A percentile compares a stretch with the other conserved stretches of the same genome.
Evolutionary conservation across 2,329 filamentous ascomycete genomes (phyloP).

Genomic region (Paradendryphiella salina): DNA sequence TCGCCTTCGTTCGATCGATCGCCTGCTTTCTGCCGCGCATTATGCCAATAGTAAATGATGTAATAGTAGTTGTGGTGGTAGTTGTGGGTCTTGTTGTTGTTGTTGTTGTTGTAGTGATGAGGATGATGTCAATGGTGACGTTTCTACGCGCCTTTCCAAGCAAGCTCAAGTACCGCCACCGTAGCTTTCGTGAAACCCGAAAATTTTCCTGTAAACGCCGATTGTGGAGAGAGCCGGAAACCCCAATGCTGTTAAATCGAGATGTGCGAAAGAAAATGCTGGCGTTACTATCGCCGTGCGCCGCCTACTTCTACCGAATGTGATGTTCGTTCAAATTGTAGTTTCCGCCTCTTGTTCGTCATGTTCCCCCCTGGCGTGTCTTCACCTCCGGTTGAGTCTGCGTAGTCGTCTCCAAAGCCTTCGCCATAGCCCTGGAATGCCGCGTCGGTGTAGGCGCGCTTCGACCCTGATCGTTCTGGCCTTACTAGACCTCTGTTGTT

Average conservation of each 20-base stretch:
- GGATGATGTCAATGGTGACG: slow-evolving; percentile 1
- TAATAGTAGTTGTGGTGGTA: background rate
- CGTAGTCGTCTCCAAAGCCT: slow-evolving; percentile 69
- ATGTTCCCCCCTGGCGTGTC: slow-evolving; percentile 55
- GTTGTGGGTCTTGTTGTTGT: slow-evolving; percentile 1
- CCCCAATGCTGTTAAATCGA: slow-evolving; percentile 17
- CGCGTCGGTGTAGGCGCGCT: slow-evolving; percentile 74
- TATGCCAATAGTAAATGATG: slow-evolving; percentile 15
- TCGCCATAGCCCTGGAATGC: slow-evolving; percentile 77
- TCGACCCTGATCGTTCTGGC: slow-evolving; percentile 69
- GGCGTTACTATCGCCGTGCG: slow-evolving; percentile 36
- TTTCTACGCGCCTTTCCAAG: background rate
- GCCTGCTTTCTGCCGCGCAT: slow-evolving; percentile 8
- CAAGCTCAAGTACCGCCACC: slow-evolving; percentile 1
- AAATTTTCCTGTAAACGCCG: slow-evolving; percentile 14
- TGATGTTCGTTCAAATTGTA: slow-evolving; percentile 42
- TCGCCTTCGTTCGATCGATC: slow-evolving; percentile 4
- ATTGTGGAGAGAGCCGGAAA: slow-evolving; percentile 8
- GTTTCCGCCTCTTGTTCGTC: slow-evolving; percentile 40
- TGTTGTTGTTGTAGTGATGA: background rate
- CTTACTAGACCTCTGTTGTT: slow-evolving; percentile 54
- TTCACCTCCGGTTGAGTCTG: slow-evolving; percentile 71
- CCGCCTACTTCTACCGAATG: slow-evolving; percentile 44
- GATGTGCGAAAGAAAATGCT: slow-evolving; percentile 13
- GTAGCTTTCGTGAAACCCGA: slow-evolving; percentile 11